These are phyloP conservation scores for Hibiscus tridactylites DNA, from an alignment of 345 rosid species.

Conservation along the genomic window DNA sequence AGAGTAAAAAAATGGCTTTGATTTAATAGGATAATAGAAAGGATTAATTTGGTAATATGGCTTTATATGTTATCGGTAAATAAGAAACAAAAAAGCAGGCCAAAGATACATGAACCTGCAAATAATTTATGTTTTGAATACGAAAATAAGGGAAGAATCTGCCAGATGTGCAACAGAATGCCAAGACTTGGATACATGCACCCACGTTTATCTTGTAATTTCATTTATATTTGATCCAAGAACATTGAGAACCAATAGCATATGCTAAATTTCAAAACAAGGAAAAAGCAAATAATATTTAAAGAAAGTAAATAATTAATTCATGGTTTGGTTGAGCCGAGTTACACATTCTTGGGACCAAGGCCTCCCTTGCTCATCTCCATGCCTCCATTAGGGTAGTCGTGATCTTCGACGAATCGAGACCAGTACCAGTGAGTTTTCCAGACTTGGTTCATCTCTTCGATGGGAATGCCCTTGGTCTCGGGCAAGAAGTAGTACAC, in stretches of 20 bases:
- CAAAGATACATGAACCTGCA: not conserved
- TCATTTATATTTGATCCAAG: not conserved
- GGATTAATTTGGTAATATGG: too few relatives aligned
- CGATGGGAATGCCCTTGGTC: constrained; percentile 62
- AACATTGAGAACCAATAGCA: not conserved
- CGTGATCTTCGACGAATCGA: constrained; percentile 30
- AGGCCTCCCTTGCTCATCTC: constrained; percentile 41
- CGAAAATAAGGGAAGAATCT: constrained; percentile 1
- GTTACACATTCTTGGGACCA: constrained; percentile 25
- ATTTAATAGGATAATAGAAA: too few relatives aligned
- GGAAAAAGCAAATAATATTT: too few relatives aligned
- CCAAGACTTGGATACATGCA: not conserved
- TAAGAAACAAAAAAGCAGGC: too few relatives aligned
- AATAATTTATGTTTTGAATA: not conserved
- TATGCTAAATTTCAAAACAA: not conserved
- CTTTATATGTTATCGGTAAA: too few relatives aligned
- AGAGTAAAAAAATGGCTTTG: too few relatives aligned
- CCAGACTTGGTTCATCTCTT: constrained; percentile 63
- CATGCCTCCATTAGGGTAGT: constrained; percentile 16
- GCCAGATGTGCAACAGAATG: not conserved
- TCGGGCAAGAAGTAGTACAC: constrained; percentile 57
- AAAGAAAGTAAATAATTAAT: not conserved
- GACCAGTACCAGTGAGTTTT: constrained; percentile 62
- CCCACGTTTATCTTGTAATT: not conserved
- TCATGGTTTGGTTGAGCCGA: not conserved